phyloP scores from a whole-genome alignment of 2,329 filamentous ascomycete species.

The Penicillium expansum region DNA sequence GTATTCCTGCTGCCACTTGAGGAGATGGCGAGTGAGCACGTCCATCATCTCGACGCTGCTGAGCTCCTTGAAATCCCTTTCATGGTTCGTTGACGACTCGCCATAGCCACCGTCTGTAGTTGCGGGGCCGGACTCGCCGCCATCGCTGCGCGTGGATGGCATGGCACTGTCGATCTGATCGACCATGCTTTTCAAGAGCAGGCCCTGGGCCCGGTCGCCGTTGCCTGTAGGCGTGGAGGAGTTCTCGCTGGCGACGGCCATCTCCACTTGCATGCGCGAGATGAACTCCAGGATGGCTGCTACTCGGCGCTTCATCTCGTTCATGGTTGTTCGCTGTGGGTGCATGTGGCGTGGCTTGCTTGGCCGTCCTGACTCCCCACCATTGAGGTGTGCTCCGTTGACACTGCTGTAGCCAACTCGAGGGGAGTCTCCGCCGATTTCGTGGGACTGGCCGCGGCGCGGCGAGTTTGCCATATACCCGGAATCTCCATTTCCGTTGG shows the following conservation, averaged over 20 bases:
- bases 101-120: constrained; percentile 28
- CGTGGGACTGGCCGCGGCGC: constrained; percentile 42
- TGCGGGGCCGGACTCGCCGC: constrained; percentile 26
- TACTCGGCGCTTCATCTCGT: constrained; percentile 82
- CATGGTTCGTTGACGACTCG: constrained; percentile 26
- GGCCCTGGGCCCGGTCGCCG: constrained; percentile 36
- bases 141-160: constrained; percentile 26
- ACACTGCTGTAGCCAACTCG: constrained; percentile 30
- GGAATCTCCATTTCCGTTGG: constrained; percentile 50
- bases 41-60: constrained; percentile 90
- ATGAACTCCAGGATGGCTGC: constrained; percentile 87
- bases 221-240: constrained; percentile 39
- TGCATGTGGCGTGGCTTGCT: constrained; percentile 60
- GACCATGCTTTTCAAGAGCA: constrained; percentile 34
- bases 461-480: constrained; percentile 37
- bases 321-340: constrained; percentile 67
- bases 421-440: constrained; percentile 41
- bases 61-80: constrained; percentile 67
- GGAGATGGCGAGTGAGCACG: constrained; percentile 71
- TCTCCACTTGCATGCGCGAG: constrained; percentile 79
- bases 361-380: constrained; percentile 56
- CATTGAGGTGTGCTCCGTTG: constrained; percentile 53
- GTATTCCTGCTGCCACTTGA: constrained; percentile 80
- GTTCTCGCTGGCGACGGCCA: constrained; percentile 61
- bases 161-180: constrained; percentile 35